phyloP scores from a whole-genome alignment of 345 rosid species.

The Erodium maritimum region DNA sequence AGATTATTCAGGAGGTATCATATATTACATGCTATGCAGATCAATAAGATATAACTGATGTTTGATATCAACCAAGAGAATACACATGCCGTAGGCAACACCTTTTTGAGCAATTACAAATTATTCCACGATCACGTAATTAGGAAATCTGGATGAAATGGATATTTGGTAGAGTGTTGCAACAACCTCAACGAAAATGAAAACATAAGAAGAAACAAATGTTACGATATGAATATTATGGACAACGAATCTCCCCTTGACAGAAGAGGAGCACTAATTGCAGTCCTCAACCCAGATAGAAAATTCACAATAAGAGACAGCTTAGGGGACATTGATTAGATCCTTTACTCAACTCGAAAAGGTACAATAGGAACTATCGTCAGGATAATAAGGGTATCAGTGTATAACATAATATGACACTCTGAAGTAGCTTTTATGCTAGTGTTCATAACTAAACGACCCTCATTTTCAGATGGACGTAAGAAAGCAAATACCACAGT shows the following conservation, averaged over 20 bases:
- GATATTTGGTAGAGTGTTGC: neutral
- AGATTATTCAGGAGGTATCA: too few relatives aligned
- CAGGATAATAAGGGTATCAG: neutral
- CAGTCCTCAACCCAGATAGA: neutral
- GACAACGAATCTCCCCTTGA: neutral
- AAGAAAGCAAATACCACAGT: too few relatives aligned
- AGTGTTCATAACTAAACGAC: too few relatives aligned
- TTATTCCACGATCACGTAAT: too few relatives aligned
- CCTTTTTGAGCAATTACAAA: neutral
- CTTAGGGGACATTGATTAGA: neutral
- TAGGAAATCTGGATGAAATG: neutral
- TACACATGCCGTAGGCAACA: neutral
- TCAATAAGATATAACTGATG: neutral
- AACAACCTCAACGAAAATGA: neutral
- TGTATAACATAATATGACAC: neutral
- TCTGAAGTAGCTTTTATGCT: neutral
- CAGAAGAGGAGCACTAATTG: neutral
- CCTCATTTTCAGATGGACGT: too few relatives aligned
- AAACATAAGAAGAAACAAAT: neutral
- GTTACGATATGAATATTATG: neutral
- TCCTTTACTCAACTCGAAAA: neutral
- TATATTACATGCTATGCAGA: neutral
- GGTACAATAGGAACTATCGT: neutral
- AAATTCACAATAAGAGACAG: neutral
- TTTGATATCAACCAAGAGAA: neutral